A percentile compares a stretch with the other conserved stretches of the same genome.
phyloP scores from a whole-genome alignment of 208 protist species.

The Trypanosoma melophagium region DNA sequence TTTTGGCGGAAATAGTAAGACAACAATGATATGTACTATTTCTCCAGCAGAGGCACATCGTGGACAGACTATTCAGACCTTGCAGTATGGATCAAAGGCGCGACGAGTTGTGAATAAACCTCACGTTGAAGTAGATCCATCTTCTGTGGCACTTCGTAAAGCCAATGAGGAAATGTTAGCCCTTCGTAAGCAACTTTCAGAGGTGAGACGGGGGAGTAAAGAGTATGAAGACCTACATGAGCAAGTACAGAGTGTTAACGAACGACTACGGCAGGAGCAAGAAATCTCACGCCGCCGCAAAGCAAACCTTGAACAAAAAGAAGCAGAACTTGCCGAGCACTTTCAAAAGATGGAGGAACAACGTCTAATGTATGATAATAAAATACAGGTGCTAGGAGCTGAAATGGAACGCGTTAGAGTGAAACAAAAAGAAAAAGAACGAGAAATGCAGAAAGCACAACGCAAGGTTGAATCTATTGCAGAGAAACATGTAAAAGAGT shows the following conservation, averaged over 20 bases:
- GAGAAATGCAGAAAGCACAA: conserved; percentile 42
- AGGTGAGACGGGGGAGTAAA: conserved; percentile 39
- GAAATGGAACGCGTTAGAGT: conserved; percentile 45
- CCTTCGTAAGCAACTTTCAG: conserved; percentile 50
- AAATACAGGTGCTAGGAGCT: conserved; percentile 65
- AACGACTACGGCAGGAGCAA: conserved; percentile 54
- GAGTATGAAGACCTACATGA: conserved; percentile 45
- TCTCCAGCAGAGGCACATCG: conserved; percentile 58
- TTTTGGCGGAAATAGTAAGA: conserved; percentile 91
- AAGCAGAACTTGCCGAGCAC: conserved; percentile 48
- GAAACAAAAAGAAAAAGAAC: conserved; percentile 54
- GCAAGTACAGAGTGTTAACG: conserved; percentile 51
- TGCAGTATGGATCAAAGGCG: conserved; percentile 83
- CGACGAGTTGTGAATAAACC: conserved; percentile 78
- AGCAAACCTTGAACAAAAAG: conserved; percentile 47
- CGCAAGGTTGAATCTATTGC: conserved; percentile 33
- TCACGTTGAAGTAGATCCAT: conserved; percentile 72
- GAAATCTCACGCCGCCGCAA: conserved; percentile 37
- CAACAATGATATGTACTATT: conserved; percentile 86
- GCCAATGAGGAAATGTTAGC: conserved; percentile 66
- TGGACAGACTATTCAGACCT: conserved; percentile 74
- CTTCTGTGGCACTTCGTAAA: conserved; percentile 64
- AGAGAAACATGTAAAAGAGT: conserved; percentile 40
- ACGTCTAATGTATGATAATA: conserved; percentile 55
- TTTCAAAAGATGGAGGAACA: conserved; percentile 63